Conservation (phyloP, 106 monocot genomes). For the Xerophyta viscosa region DNA sequence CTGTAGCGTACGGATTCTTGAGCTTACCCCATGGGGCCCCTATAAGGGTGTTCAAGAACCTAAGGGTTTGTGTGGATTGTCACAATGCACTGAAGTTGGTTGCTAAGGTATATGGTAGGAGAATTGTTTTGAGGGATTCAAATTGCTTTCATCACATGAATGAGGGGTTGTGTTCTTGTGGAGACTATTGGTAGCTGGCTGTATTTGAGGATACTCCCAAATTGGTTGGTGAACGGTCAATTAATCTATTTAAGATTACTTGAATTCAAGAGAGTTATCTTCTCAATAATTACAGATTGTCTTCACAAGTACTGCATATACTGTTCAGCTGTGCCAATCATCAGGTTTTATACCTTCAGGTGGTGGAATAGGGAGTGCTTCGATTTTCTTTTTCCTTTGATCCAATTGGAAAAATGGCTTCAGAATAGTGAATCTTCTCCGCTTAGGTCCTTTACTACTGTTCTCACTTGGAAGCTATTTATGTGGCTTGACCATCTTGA, state of each 20-base stretch:
- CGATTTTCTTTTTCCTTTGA: constrained; percentile 87
- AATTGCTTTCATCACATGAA: constrained; percentile 66
- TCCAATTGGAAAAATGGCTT: constrained; percentile 97
- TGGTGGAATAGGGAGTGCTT: constrained; percentile 93
- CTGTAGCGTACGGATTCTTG: constrained; percentile 53
- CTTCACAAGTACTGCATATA: too few relatives aligned
- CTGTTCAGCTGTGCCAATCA: too few relatives aligned
- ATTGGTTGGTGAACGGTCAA: too few relatives aligned
- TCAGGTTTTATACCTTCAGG: too few relatives aligned
- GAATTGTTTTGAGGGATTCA: constrained; percentile 40
- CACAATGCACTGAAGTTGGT: constrained; percentile 47
- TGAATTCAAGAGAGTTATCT: too few relatives aligned
- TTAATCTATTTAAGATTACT: too few relatives aligned
- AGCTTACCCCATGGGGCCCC: constrained; percentile 19
- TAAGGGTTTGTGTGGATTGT: constrained; percentile 64
- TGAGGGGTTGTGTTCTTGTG: constrained; percentile 47
- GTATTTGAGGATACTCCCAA: too few relatives aligned
- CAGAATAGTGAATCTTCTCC: constrained; percentile 82
- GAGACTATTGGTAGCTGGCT: constrained; percentile 62
- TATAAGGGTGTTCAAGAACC: constrained; percentile 58
- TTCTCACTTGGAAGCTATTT: constrained; percentile 94
- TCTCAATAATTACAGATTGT: too few relatives aligned
- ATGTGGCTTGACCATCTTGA: constrained; percentile 94
- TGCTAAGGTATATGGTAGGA: constrained; percentile 36
- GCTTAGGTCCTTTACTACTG: constrained; percentile 83